Conservation (phyloP, 495 filamentous ascomycete species). For the Penicillium roqueforti region DNA sequence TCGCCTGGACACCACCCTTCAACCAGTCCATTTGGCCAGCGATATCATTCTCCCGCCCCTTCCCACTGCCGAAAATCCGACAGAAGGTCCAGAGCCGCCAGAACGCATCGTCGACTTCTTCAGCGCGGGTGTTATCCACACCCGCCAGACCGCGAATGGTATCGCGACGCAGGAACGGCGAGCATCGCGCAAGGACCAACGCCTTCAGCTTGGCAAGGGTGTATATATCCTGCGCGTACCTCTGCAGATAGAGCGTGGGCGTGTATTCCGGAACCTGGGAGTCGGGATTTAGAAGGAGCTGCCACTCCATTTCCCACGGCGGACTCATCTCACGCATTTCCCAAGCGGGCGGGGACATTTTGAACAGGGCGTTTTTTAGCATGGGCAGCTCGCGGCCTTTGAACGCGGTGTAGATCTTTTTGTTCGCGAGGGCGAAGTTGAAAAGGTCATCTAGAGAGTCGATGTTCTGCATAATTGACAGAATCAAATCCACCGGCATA, state of each 20-base stretch:
- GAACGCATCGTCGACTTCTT: constrained; percentile 60
- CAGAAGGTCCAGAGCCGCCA: constrained; percentile 72
- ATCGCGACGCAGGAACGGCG: constrained; percentile 54
- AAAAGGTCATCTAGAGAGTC: constrained; percentile 56
- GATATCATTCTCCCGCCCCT: constrained; percentile 57
- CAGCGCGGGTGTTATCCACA: constrained; percentile 43
- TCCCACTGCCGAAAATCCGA: constrained; percentile 58
- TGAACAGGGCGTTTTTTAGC: constrained; percentile 51
- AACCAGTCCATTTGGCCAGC: constrained; percentile 64
- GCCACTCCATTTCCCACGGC: constrained; percentile 47
- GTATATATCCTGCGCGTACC: constrained; percentile 54
- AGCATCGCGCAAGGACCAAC: constrained; percentile 55
- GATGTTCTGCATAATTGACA: constrained; percentile 48
- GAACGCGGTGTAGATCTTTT: constrained; percentile 57
- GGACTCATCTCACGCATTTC: constrained; percentile 61
- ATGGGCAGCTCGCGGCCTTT: constrained; percentile 56
- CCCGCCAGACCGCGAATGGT: constrained; percentile 54
- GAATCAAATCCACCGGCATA: constrained; percentile 47
- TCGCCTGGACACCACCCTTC: constrained; percentile 51
- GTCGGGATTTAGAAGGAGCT: constrained; percentile 39
- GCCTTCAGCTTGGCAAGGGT: constrained; percentile 57
- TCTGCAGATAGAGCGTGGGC: constrained; percentile 51
- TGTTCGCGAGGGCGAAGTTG: constrained; percentile 51
- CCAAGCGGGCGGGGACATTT: constrained; percentile 60
- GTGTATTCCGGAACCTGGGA: constrained; percentile 55